These are phyloP conservation scores for Eleusine indica DNA, from an alignment of 176 grass and related monocot species.

Conservation along the genomic window DNA sequence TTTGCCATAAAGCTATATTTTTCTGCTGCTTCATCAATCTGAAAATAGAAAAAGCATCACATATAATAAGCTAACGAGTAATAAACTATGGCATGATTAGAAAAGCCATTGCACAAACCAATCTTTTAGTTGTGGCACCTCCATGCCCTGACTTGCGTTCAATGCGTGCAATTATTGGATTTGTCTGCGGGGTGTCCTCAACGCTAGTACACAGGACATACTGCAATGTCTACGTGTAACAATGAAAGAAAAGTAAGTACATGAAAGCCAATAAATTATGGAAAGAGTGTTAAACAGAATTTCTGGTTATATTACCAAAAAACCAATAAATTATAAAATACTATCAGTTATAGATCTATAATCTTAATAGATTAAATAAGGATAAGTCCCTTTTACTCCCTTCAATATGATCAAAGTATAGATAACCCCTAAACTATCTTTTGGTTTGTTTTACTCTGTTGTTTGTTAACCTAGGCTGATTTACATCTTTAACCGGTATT, in stretches of 20 bases:
- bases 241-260: constrained; percentile 29
- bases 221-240: constrained; percentile 71
- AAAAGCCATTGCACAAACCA: constrained; percentile 47
- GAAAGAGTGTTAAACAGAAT: too few species aligned
- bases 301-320: too few species aligned
- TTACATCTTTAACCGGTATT: too few species aligned
- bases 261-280: constrained; percentile 17
- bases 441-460: too few species aligned
- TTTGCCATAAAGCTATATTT: constrained; percentile 94
- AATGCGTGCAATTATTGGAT: constrained; percentile 90
- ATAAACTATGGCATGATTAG: background rate
- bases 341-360: too few species aligned
- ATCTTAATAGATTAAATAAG: too few species aligned
- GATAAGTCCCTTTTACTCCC: too few species aligned
- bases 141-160: constrained; percentile 90
- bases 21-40: constrained; percentile 84
- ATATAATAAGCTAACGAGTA: constrained; percentile 22
- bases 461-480: too few species aligned
- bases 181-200: constrained; percentile 54
- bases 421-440: too few species aligned
- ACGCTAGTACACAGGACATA: constrained; percentile 64
- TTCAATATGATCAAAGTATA: too few species aligned
- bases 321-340: background rate
- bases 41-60: constrained; percentile 1
- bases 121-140: constrained; percentile 80